Evolutionary conservation across 306 rosid species (phyloP).

Genomic region (Cicer pinnatifidum): DNA sequence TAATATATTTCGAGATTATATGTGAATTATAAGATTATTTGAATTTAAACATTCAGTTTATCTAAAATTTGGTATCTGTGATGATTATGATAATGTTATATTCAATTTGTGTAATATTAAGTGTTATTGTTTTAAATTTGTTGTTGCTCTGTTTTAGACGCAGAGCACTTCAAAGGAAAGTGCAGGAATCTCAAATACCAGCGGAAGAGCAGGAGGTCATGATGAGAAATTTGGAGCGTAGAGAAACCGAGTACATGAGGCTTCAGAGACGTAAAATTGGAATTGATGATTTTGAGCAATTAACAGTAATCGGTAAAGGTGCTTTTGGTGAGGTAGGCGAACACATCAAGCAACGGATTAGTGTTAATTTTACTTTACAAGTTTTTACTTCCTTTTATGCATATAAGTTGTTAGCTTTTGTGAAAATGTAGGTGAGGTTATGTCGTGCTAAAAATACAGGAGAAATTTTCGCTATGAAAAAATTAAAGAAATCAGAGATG

Average conservation of each 20-base stretch:
- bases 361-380: constrained; percentile 1
- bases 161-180: constrained; percentile 75
- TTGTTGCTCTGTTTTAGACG: constrained; percentile 62
- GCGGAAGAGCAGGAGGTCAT: constrained; percentile 88
- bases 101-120: not conserved
- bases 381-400: constrained; percentile 20
- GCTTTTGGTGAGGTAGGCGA: constrained; percentile 93
- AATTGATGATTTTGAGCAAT: constrained; percentile 94
- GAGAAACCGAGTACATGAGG: constrained; percentile 93
- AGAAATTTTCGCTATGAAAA: constrained; percentile 95
- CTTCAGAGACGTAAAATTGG: constrained; percentile 92
- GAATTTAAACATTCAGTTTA: not conserved
- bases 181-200: constrained; percentile 81
- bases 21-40: not conserved
- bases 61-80: not conserved
- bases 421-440: constrained; percentile 71
- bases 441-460: constrained; percentile 84
- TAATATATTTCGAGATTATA: not conserved
- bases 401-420: constrained; percentile 5
- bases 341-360: not conserved
- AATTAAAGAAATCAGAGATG: constrained; percentile 96
- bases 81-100: not conserved
- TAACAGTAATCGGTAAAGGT: constrained; percentile 91
- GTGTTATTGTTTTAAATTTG: constrained; percentile 16
- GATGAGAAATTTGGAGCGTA: constrained; percentile 90